Conservation (phyloP, 768 basidiomycete genomes). For the Macrolepiota fuliginosa region DNA sequence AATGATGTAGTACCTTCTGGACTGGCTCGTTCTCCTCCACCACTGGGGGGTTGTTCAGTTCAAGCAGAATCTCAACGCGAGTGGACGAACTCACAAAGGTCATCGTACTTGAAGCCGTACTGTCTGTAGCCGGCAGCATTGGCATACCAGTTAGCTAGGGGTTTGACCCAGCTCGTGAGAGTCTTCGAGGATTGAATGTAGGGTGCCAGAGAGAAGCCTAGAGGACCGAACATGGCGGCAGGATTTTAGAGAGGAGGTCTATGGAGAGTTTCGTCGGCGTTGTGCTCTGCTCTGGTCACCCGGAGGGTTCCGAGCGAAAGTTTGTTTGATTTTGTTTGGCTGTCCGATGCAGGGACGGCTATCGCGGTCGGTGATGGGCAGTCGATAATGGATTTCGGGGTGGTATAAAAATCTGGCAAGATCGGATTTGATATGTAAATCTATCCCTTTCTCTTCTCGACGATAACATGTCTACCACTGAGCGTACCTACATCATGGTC, state of each 20-base stretch:
- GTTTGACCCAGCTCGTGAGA: conserved; percentile 67
- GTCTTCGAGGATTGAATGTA: conserved; percentile 67
- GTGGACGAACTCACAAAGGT: conserved; percentile 67
- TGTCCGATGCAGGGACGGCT: conserved; percentile 6
- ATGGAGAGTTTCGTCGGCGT: conserved; percentile 13
- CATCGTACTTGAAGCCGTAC: conserved; percentile 91
- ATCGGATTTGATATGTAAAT: conserved; percentile 18
- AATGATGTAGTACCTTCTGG: conserved; percentile 57
- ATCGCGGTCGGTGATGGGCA: conserved; percentile 12
- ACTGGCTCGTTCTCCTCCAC: conserved; percentile 77
- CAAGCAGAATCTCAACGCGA: conserved; percentile 12
- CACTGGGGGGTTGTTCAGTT: conserved; percentile 39
- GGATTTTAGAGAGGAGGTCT: conserved; percentile 11
- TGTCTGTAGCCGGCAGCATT: conserved; percentile 79
- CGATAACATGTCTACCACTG: conserved; percentile 60
- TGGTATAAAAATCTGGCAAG: conserved; percentile 21
- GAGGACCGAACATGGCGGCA: conserved; percentile 53
- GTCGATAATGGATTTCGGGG: conserved; percentile 8
- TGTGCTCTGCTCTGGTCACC: conserved; percentile 8
- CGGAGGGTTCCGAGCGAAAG: conserved; percentile 37
- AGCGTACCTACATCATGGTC: conserved; percentile 99
- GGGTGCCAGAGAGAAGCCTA: conserved; percentile 76
- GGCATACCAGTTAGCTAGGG: conserved; percentile 82
- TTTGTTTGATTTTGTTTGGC: conserved; percentile 45
- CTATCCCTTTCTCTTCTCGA: conserved; percentile 21